Percentiles rank a stretch among this genome's conserved stretches.
Evolutionary conservation across 2,329 filamentous ascomycete genomes (phyloP).

Genomic region (Bipolaris sorokiniana): DNA sequence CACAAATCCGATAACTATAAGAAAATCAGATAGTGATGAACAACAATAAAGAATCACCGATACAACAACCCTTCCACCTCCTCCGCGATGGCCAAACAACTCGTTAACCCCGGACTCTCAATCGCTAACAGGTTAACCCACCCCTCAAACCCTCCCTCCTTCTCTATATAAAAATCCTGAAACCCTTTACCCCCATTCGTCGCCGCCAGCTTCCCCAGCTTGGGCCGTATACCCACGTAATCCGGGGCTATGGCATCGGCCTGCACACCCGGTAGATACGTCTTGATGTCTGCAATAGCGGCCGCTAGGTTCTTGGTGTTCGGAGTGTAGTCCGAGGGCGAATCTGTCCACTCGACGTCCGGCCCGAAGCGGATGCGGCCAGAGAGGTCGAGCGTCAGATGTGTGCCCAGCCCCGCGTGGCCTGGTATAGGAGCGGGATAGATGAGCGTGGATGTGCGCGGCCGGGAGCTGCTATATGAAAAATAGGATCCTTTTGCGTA

Average conservation of each 20-base stretch:
- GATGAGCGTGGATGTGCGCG: slow-evolving; percentile 73
- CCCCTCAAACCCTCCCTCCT: slow-evolving; percentile 77
- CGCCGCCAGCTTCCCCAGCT: slow-evolving; percentile 70
- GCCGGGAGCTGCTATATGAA: slow-evolving; percentile 72
- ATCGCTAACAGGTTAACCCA: slow-evolving; percentile 93
- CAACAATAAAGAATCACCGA: slow-evolving; percentile 15
- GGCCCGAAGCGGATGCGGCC: slow-evolving; percentile 90
- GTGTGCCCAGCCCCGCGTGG: slow-evolving; percentile 84
- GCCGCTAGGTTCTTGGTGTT: slow-evolving; percentile 66
- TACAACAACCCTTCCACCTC: slow-evolving; percentile 68
- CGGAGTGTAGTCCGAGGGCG: slow-evolving; percentile 71
- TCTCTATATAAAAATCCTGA: slow-evolving; percentile 80
- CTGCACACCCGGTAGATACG: slow-evolving; percentile 79
- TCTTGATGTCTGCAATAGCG: slow-evolving; percentile 75
- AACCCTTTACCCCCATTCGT: slow-evolving; percentile 67
- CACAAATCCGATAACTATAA: background rate
- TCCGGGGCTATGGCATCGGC: slow-evolving; percentile 71
- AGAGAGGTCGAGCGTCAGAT: slow-evolving; percentile 86
- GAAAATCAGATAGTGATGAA: too few species aligned
- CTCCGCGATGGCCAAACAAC: slow-evolving; percentile 82
- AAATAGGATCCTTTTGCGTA: slow-evolving; percentile 98
- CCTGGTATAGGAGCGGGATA: slow-evolving; percentile 88
- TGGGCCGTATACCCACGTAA: slow-evolving; percentile 91
- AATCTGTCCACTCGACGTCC: slow-evolving; percentile 90
- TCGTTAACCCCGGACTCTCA: slow-evolving; percentile 91